Evolutionary conservation across 176 grass and related monocot species (phyloP), one percentile per base, ranked within the genome.

Genomic region (Oryza coarctata): DNA sequence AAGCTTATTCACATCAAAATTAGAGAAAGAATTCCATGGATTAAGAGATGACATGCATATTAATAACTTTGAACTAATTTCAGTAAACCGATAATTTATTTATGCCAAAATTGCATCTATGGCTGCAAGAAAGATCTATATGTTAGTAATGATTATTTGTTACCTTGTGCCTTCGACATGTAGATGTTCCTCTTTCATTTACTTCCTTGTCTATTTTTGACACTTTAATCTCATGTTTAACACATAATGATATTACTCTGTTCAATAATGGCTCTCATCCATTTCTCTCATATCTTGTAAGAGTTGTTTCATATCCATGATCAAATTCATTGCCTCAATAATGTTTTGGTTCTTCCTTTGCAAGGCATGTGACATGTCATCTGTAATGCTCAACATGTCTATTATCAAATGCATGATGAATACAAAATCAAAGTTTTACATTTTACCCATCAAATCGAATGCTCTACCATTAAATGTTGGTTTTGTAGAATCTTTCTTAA

Each of bases 1-100:
- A 41, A 41, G 39, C 39, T 41, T 41, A 41, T 41, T 9, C 10
- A 41, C 39, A 11, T 40, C 9, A 40, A 40, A 40, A 40, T 40
- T 40, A 12, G 0, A 11, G 10, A 40, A 40, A 2, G 39, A 11
- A 0, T 71, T 43, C 22, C n/a, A 27, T 71, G 22, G 68, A 12
- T 43, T 71, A 26, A 71, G 20, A 27, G 9, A 41, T 27, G 36
- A 10, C 38, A 43, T 43, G n/a, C 36, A 70, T 7, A 70, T n/a
- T 8, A 70, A 43, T 43, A 70, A 66, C n/a, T 70, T n/a, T 11
- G 68, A 70, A 38, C 68, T 70, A 70, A 27, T n/a, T 70, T 40
- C 68, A 43, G 1, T 2, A 8, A 70, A 70, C 23, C 35, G 35
- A 38, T 38, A 7, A 38, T 38, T 38, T 7, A 38, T 38, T 1